Percentiles rank a stretch among this genome's conserved stretches.
These are phyloP conservation scores for Fraxinus sp. DNA, from an alignment of 305 asterid genomes.

Conservation along the genomic window DNA sequence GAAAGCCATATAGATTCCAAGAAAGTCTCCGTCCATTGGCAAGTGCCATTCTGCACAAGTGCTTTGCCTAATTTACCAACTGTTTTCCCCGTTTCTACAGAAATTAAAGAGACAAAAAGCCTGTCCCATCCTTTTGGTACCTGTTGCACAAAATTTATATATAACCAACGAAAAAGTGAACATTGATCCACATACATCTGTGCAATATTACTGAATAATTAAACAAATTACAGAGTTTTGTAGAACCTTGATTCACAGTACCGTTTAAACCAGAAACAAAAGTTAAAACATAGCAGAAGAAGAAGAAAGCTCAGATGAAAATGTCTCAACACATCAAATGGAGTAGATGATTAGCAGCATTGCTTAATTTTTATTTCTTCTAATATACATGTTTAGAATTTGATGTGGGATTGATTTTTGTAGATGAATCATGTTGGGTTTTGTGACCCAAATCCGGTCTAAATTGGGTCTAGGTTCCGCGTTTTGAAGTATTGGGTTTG, in stretches of 20 bases:
- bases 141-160: constrained; percentile 31
- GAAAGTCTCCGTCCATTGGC: constrained; percentile 77
- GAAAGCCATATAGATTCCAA: constrained; percentile 66
- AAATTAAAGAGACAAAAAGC: constrained; percentile 53
- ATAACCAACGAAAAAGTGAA: neutral
- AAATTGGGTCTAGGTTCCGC: too few species aligned
- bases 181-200: neutral
- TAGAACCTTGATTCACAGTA: neutral
- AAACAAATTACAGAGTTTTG: neutral
- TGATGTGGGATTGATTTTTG: neutral
- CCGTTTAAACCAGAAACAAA: neutral
- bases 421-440: neutral
- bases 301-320: neutral
- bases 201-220: neutral
- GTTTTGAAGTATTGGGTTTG: too few species aligned
- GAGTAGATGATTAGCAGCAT: neutral
- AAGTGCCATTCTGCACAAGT: constrained; percentile 64
- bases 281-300: neutral
- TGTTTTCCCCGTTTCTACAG: constrained; percentile 71
- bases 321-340: neutral
- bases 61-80: constrained; percentile 67
- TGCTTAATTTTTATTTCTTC: neutral
- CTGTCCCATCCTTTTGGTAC: constrained; percentile 98
- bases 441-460: too few species aligned
- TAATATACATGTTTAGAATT: neutral